A percentile compares a stretch with the other conserved stretches of the same genome.
Evolutionary conservation across 1,284 basidiomycete species (phyloP).

Genomic region (Rhodotorula sp.): DNA sequence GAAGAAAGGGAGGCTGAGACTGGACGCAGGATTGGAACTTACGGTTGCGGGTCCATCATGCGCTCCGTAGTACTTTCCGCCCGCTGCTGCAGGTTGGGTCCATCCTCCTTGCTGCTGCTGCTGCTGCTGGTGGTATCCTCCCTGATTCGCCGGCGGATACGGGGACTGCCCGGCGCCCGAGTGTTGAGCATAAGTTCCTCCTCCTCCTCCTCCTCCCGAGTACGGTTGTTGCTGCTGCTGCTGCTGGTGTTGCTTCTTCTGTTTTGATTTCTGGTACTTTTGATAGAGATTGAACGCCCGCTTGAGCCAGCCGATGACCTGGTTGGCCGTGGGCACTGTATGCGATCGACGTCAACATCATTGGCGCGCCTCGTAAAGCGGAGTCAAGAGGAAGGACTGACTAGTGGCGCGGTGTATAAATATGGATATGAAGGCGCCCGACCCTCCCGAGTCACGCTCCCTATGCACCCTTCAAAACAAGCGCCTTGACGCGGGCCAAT

Average conservation of each 20-base stretch:
- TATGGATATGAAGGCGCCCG: no score
- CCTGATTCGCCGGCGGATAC: background rate
- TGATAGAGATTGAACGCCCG: constrained; percentile 23
- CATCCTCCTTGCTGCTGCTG: background rate
- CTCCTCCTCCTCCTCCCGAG: background rate
- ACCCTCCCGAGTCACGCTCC: background rate
- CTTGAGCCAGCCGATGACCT: constrained; percentile 16
- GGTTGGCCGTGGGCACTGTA: constrained; percentile 5
- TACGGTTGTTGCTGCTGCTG: constrained; percentile 14
- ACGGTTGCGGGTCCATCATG: constrained; percentile 40
- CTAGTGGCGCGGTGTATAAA: no score
- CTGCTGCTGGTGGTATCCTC: constrained; percentile 17
- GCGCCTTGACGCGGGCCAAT: background rate
- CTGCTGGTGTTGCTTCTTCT: constrained; percentile 28
- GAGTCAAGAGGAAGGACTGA: no score
- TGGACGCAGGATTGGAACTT: background rate
- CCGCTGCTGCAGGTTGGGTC: background rate
- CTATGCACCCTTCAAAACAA: background rate
- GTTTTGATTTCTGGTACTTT: constrained; percentile 13
- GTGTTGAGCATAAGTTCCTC: constrained; percentile 11
- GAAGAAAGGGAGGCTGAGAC: background rate
- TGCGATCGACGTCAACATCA: no score
- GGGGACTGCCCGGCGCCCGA: constrained; percentile 8
- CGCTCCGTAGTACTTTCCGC: constrained; percentile 36
- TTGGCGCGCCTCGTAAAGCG: no score